Conservation (phyloP, 1,139 yeast species). For the Lodderomyces pseudojiufengensis region DNA sequence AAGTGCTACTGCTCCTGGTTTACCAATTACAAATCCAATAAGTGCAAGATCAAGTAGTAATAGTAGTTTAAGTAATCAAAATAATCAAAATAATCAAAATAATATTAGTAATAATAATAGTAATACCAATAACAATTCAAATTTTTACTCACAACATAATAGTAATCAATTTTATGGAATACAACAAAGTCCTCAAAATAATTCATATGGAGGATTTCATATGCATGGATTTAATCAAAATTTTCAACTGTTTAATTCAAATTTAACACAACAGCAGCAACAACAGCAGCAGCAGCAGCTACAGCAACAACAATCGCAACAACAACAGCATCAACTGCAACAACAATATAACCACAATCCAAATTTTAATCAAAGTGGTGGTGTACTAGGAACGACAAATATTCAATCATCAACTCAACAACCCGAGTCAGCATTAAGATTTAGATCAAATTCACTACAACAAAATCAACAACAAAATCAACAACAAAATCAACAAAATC, state of each 20-base stretch:
- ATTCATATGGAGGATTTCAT: conserved; percentile 5
- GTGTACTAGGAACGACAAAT: too few species aligned
- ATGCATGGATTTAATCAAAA: conserved; percentile 18
- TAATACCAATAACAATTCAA: background rate
- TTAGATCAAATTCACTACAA: conserved; percentile 4
- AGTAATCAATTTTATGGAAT: conserved; percentile 6
- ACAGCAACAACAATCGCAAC: conserved; percentile 9
- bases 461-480: conserved; percentile 6
- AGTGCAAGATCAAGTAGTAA: conserved; percentile 2
- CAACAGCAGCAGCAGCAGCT: conserved; percentile 14
- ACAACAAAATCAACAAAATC: conserved; percentile 9
- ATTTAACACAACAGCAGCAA: conserved; percentile 8
- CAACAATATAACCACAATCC: too few species aligned
- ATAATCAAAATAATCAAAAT: background rate
- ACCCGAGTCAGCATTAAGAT: conserved; percentile 11
- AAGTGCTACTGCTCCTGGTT: conserved; percentile 39
- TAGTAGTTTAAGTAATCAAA: background rate
- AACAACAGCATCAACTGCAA: conserved; percentile 9
- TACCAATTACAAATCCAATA: conserved; percentile 20
- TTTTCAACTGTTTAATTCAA: conserved; percentile 8
- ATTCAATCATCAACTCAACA: conserved; percentile 3
- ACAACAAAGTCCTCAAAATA: conserved; percentile 8
- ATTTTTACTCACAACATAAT: conserved; percentile 6
- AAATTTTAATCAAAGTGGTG: too few species aligned
- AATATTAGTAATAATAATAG: background rate